Conservation (phyloP, 176 grass and related monocot species). For the Sorghum bicolor region Sorghum_bicolor_NCBIv3 NC_012876.2:11450501-11451000, state of each 20-base stretch:
- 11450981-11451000: conserved; percentile 12
- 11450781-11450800: not conserved
- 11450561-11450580: not conserved
- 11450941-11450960: conserved; percentile 9
- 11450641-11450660: not conserved
- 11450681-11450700: not conserved
- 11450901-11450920: not conserved
- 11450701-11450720: not conserved
- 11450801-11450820: conserved; percentile 4
- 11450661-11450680: not conserved
- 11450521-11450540: not conserved
- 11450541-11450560: not conserved
- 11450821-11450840: not conserved
- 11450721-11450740: not conserved
- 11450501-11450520: not conserved
- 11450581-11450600: not conserved
- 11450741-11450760: not conserved
- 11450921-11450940: not conserved
- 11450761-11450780: not conserved
- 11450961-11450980: conserved; percentile 15
- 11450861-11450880: not conserved
- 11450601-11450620: conserved; percentile 4
- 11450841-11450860: not conserved
- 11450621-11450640: not conserved
- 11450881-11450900: not conserved